Evolutionary conservation across 345 rosid species (phyloP), one percentile per base, ranked within the genome.

Genomic region (Salix brachista): DNA sequence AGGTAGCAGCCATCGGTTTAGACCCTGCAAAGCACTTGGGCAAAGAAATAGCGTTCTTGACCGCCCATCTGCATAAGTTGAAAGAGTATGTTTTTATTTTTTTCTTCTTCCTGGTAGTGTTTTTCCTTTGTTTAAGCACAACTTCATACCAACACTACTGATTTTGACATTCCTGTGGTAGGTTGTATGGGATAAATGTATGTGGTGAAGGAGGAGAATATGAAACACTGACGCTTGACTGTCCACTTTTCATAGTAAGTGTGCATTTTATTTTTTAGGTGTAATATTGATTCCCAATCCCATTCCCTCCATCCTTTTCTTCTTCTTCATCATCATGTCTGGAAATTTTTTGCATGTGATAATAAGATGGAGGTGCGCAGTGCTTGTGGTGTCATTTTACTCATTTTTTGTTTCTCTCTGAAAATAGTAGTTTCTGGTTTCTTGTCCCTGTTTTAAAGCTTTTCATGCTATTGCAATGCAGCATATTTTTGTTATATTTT

Each of bases 151-250:
- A 56, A 5, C 25, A 46, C 14, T 78, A 23, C 67, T 82, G 11
- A 65, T 42, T 65, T 46, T 76, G 62, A 58, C 74, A 69, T 58
- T 65, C 50, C 36, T 44, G 70, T 67, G 64, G 26, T 87, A 96
- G 99, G 78, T 75, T 88, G 79, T 96, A 94, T 84, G 97, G 99
- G 73, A 86, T 91, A 68, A 96, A 96, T 81, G 94, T 96, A 16
- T 96, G 98, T 77, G 98, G 99, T 69, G 99, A 96, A 86, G 99
- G 98, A 86, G 98, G 99, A 69, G 98, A 96, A 85, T 96, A 96
- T 71, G 98, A 94, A 82, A 92, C 94, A 23, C 73, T 96, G 87
- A 94, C 99, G 26, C 97, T 94, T 12, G 99, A 96, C 85, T 94
- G 97, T 80, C 98, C 97, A 0, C 94, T 96, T 77, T 96, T 96